These are phyloP conservation scores for Jacaranda mimosifolia DNA, from an alignment of 257 asterid species.

Conservation along the genomic window DNA sequence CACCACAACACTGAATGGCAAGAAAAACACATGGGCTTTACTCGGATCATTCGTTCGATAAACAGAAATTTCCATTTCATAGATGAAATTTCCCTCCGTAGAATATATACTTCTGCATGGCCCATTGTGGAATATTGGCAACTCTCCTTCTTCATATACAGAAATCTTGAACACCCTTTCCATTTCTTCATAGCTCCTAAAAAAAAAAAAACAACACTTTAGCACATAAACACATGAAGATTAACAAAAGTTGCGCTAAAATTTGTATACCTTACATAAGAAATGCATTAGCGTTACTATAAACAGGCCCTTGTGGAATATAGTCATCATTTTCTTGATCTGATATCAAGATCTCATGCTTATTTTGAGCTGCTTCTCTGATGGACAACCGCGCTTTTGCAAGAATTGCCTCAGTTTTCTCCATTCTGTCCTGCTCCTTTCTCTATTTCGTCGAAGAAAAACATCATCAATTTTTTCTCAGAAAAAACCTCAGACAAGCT, in stretches of 20 bases:
- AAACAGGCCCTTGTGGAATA: constrained; percentile 30
- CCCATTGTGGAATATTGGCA: constrained; percentile 59
- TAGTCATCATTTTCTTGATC: constrained; percentile 23
- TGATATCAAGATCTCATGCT: not conserved
- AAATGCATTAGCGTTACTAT: constrained; percentile 30
- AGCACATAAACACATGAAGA: not conserved
- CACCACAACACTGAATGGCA: constrained; percentile 58
- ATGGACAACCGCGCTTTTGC: constrained; percentile 25
- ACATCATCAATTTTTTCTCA: too few species aligned
- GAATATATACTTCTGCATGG: constrained; percentile 65
- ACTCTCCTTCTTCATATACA: constrained; percentile 65
- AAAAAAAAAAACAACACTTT: not conserved
- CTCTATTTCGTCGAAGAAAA: too few species aligned
- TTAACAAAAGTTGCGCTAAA: not conserved
- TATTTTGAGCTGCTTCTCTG: constrained; percentile 23
- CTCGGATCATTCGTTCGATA: constrained; percentile 54
- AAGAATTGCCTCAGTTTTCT: constrained; percentile 20
- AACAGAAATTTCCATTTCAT: constrained; percentile 58
- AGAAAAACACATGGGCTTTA: constrained; percentile 59
- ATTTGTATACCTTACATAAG: not conserved
- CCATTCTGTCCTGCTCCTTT: not conserved
- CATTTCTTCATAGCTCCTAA: constrained; percentile 66
- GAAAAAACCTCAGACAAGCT: too few species aligned
- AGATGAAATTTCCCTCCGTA: constrained; percentile 61
- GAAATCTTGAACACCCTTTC: constrained; percentile 59